A percentile compares a stretch with the other conserved stretches of the same genome.
phyloP scores from a whole-genome alignment of 139 green algal genomes.

The Tetradesmus obliquus region DNA sequence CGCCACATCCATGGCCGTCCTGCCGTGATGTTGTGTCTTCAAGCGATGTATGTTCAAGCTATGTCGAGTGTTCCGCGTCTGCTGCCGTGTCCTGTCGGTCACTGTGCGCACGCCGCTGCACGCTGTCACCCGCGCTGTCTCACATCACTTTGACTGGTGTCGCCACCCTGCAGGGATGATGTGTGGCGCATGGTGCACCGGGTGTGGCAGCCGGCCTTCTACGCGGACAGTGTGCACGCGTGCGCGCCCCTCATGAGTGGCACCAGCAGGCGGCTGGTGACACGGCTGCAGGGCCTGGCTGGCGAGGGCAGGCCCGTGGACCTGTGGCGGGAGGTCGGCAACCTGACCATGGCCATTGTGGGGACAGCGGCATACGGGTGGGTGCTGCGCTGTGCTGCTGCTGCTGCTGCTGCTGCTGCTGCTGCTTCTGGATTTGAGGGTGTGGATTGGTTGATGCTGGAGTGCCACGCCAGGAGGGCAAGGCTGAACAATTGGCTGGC shows the following conservation, averaged over 20 bases:
- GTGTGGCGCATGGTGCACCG: slow-evolving; percentile 41
- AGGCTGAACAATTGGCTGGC: neutral
- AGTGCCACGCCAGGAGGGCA: neutral
- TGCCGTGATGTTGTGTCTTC: neutral
- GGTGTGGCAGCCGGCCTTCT: slow-evolving; percentile 52
- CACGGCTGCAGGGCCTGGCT: neutral
- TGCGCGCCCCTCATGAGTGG: slow-evolving; percentile 42
- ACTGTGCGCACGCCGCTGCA: neutral
- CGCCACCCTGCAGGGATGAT: neutral
- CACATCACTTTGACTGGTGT: neutral
- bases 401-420: neutral
- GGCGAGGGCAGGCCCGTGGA: slow-evolving; percentile 1
- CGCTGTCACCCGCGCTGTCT: neutral
- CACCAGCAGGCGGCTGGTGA: slow-evolving; percentile 6
- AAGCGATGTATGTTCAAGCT: neutral
- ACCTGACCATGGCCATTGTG: slow-evolving; percentile 50
- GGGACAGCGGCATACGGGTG: slow-evolving; percentile 47
- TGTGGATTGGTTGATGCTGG: neutral
- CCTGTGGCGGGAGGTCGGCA: slow-evolving; percentile 42
- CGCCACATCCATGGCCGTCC: too few relatives aligned
- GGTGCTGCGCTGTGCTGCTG: neutral
- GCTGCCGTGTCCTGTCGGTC: neutral
- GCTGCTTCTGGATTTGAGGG: neutral
- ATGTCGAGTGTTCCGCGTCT: neutral
- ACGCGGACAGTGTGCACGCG: slow-evolving; percentile 34